Base-by-base conservation (phyloP, 495 filamentous ascomycete species). In the Penicillium coprophilum region DNA sequence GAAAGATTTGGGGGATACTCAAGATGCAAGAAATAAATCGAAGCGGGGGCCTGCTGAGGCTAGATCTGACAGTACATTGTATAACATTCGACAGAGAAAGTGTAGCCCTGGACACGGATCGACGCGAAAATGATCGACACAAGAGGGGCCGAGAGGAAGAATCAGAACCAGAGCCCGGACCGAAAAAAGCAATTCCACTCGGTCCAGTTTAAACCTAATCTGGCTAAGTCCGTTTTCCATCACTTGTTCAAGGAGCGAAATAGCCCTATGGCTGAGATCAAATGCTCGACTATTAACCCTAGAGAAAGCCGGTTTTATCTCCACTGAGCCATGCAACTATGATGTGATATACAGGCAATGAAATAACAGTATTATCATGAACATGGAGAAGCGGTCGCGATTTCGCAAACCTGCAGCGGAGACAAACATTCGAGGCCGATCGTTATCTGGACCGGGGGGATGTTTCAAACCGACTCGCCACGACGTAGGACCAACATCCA, bases 21-120 rank as follows among this genome's bases (percentile, higher is more conserved):
- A 5, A 38, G 30, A 54, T 36, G 52, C 52, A 54, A 27, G 52
- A 38, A 46, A 54, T 54, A 17, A 30, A 31, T 9, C 1, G n/a
- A 52, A 24, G 50, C 31, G 50, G 50, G 50, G 50, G 10, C 6
- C 36, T 19, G 48, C 17, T 3, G 17, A 13, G 38, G 15, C 24
- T n/a, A 44, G 52, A 58, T 62, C 55, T 56, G 62, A 58, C 62
- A 43, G 53, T 56, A 34, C n/a, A n/a, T n/a, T n/a, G n/a, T n/a
- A n/a, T n/a, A n/a, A n/a, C n/a, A n/a, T n/a, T n/a, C n/a, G 53
- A 55, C 15, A 32, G 27, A 19, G 28, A 19, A 17, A 31, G 17
- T 30, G 13, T 19, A 1, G n/a, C 15, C 6, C n/a, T 31, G 17
- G 28, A 20, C 27, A 31, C 46, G 32, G 64, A 67, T 67, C 61